Base-by-base conservation (phyloP, 2,329 filamentous ascomycete genomes). In the Claviceps purpurea region DNA sequence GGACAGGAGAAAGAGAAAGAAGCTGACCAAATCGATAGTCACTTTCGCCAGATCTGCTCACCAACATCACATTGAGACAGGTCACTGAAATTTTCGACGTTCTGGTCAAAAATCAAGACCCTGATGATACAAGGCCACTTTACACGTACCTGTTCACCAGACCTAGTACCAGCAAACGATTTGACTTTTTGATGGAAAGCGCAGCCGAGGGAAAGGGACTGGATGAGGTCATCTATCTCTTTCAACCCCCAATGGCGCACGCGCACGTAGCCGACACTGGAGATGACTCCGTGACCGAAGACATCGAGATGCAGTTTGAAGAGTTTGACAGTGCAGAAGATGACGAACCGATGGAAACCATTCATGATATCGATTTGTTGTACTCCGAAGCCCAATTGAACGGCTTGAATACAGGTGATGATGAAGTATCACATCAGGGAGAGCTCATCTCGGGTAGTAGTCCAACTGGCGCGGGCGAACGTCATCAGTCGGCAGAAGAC, bases 131-230 rank as follows among this genome's bases (percentile, higher is more conserved):
- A 11, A 65, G 68, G 16, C 63, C 63, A 1, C 56, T 73, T n/a
- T 72, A 71, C 48, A 70, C 69, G 3, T 71, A 69, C 54, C 59
- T 73, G 8, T 67, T 71, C 52, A 68, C 68, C 14, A 68, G 68
- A 46, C 64, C 69, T 5, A 71, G 65, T 47, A 61, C 65, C 44
- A 64, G 61, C 49, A 70, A 64, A 54, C 64, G 70, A n/a, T 62
- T 69, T 30, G 65, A 70, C 11, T 68, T 62, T 7, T 56, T 73
- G 14, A 60, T 70, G 30, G 69, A 73, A 48, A 70, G 70, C 54
- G 70, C 70, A 4, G 65, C 68, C 6, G 63, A 64, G 20, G 70
- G 70, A 18, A 69, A 66, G 49, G 65, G 69, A 3, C 61, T 73
- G 6, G 67, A 69, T 22, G 68, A 72, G 56, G 63, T 73, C 46